Evolutionary conservation across 2,329 filamentous ascomycete genomes (phyloP).

Genomic region (Claviceps citrina): DNA sequence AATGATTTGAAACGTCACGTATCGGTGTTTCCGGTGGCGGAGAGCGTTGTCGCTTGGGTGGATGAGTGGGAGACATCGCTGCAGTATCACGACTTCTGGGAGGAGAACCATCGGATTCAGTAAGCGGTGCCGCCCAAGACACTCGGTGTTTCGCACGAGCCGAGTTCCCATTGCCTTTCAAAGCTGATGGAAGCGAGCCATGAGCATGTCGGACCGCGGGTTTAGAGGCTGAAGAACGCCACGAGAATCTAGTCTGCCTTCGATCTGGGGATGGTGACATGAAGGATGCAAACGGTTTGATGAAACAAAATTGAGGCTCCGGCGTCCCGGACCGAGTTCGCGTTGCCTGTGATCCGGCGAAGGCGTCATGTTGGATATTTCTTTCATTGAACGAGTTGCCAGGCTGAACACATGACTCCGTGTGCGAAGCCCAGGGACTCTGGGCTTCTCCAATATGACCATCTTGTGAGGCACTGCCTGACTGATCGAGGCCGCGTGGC

Average conservation of each 20-base stretch:
- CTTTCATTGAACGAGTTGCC: not conserved
- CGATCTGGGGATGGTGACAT: constrained; percentile 32
- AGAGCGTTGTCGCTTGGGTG: constrained; percentile 18
- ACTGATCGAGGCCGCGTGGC: not conserved
- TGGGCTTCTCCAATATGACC: constrained; percentile 5
- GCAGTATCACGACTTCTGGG: not conserved
- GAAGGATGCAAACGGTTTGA: constrained; percentile 38
- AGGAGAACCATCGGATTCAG: not conserved
- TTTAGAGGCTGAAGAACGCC: not conserved
- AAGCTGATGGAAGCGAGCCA: constrained; percentile 15
- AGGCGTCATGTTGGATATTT: not conserved
- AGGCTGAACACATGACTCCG: not conserved
- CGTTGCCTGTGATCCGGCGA: not conserved
- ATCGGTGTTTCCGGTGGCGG: constrained; percentile 27
- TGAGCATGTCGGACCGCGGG: not conserved
- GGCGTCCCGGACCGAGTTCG: constrained; percentile 22
- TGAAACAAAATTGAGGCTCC: constrained; percentile 32
- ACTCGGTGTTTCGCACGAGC: not conserved
- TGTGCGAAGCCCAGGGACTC: constrained; percentile 10
- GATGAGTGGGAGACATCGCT: not conserved
- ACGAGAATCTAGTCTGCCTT: constrained; percentile 2
- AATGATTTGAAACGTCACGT: constrained; percentile 18
- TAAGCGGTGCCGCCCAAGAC: constrained; percentile 4
- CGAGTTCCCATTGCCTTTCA: constrained; percentile 15
- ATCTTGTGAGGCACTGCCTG: not conserved